Conservation (phyloP, 1,139 yeast species). For the Suhomyces anneliseae region DNA sequence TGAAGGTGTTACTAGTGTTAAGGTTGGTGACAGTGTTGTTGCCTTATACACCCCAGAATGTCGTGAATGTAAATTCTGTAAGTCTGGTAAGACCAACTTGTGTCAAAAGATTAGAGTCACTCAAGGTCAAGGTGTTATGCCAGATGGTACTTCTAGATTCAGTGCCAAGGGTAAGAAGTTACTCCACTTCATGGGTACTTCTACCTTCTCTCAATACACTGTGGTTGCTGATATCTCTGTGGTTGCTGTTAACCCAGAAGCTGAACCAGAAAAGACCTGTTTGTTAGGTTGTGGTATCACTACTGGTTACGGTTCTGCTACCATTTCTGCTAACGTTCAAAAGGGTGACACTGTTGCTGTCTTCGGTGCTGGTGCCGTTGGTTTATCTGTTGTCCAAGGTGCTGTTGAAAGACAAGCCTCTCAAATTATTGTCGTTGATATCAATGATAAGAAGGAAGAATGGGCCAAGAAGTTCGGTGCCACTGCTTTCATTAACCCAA, state of each 20-base stretch:
- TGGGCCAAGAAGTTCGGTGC: constrained; percentile 94
- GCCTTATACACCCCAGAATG: constrained; percentile 97
- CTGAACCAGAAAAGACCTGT: constrained; percentile 85
- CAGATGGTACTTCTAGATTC: constrained; percentile 93
- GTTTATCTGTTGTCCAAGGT: constrained; percentile 94
- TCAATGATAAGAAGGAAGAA: constrained; percentile 76
- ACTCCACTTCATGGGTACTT: constrained; percentile 95
- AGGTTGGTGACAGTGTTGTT: constrained; percentile 85
- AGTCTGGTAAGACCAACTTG: constrained; percentile 91
- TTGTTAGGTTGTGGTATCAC: constrained; percentile 97
- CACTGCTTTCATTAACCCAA: constrained; percentile 89
- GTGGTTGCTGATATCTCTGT: constrained; percentile 98
- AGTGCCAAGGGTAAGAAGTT: constrained; percentile 78
- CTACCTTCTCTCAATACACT: constrained; percentile 94
- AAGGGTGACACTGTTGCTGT: constrained; percentile 94
- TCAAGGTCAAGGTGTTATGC: constrained; percentile 90
- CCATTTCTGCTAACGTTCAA: constrained; percentile 88
- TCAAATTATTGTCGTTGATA: constrained; percentile 82
- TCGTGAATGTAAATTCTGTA: constrained; percentile 91
- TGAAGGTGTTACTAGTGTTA: constrained; percentile 85
- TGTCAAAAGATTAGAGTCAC: constrained; percentile 91
- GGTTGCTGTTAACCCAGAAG: constrained; percentile 83
- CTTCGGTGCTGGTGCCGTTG: constrained; percentile 97
- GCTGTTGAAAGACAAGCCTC: constrained; percentile 80
- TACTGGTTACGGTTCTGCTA: constrained; percentile 97